Evolutionary conservation across 1,139 yeast genomes (phyloP), one percentile per base, ranked within the genome.

Genomic region (Pichia sp.): DNA sequence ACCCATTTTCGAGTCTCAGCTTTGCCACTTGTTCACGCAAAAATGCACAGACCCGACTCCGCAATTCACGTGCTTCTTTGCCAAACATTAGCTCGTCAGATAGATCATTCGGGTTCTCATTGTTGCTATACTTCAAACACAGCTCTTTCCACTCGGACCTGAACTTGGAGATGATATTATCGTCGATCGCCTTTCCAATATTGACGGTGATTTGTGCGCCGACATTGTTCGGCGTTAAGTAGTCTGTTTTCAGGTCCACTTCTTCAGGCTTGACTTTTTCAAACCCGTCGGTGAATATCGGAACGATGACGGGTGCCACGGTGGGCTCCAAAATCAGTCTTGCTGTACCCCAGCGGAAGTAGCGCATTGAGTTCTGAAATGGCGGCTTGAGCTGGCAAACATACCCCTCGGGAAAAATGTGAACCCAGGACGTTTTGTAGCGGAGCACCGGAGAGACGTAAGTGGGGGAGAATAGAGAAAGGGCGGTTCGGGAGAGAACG

Each of bases 271-370:
- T 86, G 19, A 92, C 79, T 65, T 86, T 82, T 65, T 93, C 97
- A 64, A 93, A 86, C 0, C 99, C 99, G 54, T 83, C 80, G 4
- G 90, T 75, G 65, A 86, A 93, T 29, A 93, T 85, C 0, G 99
- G 99, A n/a, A 93, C 82, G 19, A 93, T 81, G 2, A 90, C 81
- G 0, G 99, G 99, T 0, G 95, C 84, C 58, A 81, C 78, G 0
- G 95, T 84, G 15, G 95, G 77, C 69, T 93, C 99, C 54, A 93
- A 72, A 4, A 93, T 77, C 61, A 92, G 69, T 61, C 99, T 77
- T 2, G 96, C 80, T 1, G 90, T 84, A 0, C 99, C 99, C 99
- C 99, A 93, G 67, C 90, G 87, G 76, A 93, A 93, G 69, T 89
- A 93, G 59, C 97, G 76, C 92, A 93, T 87, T 4, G 97, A 88